These are phyloP conservation scores for Fremontodendron californicum DNA, from an alignment of 345 rosid genomes.

Conservation along the genomic window DNA sequence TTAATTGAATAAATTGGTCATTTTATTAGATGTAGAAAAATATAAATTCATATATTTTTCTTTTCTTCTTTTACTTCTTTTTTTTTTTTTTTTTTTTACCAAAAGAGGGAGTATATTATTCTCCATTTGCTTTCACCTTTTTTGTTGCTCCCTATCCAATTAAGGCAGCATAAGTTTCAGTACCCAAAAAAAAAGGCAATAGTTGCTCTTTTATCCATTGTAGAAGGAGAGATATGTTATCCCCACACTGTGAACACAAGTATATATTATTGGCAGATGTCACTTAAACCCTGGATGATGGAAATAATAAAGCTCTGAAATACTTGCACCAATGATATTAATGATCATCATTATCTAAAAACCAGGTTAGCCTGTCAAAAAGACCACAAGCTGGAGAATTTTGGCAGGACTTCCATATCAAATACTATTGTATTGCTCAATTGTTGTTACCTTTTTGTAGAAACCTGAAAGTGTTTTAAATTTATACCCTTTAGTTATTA, in stretches of 20 bases:
- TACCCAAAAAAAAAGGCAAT: not conserved
- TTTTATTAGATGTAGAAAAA: not conserved
- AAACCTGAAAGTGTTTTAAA: slow-evolving; percentile 3
- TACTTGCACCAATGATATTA: not conserved
- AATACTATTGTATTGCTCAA: not conserved
- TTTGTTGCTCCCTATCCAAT: not conserved
- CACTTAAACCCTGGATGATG: not conserved
- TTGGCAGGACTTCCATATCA: not conserved
- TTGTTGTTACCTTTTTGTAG: not conserved
- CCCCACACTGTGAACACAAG: not conserved
- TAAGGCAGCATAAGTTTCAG: not conserved
- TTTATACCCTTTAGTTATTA: not conserved
- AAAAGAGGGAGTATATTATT: not conserved
- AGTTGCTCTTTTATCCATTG: not conserved
- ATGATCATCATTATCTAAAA: no score
- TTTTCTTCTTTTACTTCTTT: not conserved
- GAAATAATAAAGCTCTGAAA: not conserved
- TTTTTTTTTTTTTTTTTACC: not conserved
- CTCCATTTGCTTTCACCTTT: not conserved
- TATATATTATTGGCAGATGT: not conserved
- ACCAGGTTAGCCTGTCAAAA: not conserved
- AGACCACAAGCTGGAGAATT: not conserved
- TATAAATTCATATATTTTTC: not conserved
- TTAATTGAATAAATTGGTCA: not conserved
- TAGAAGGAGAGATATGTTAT: not conserved